Percentiles rank a stretch among this genome's conserved stretches.
Evolutionary conservation across 2,329 filamentous ascomycete genomes (phyloP).

Genomic region (Truncatella angustata): DNA sequence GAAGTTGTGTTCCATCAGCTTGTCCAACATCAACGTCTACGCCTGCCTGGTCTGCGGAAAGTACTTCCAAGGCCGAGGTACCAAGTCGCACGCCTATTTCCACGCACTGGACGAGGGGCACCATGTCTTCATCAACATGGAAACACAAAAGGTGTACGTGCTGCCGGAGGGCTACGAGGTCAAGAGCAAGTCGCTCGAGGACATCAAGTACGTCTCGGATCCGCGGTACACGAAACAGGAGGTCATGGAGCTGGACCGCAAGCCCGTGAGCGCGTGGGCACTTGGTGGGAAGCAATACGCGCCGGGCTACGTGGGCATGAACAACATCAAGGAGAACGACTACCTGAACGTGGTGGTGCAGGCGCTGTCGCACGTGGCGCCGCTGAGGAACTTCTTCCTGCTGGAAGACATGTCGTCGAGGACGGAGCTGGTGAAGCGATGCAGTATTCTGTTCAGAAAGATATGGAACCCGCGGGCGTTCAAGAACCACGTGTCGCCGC

Average conservation of each 20-base stretch:
- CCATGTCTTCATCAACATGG: conserved; percentile 98
- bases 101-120: conserved; percentile 93
- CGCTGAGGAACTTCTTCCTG: conserved; percentile 88
- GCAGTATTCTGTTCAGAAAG: conserved; percentile 88
- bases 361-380: conserved; percentile 83
- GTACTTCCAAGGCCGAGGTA: conserved; percentile 92
- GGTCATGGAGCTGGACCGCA: conserved; percentile 74
- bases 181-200: conserved; percentile 87
- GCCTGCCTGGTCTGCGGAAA: conserved; percentile 97
- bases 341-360: conserved; percentile 96
- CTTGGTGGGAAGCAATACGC: conserved; percentile 81
- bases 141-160: conserved; percentile 86
- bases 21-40: conserved; percentile 98
- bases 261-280: conserved; percentile 66
- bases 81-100: conserved; percentile 95
- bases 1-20: conserved; percentile 91
- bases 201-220: conserved; percentile 97
- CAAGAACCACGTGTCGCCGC: conserved; percentile 93
- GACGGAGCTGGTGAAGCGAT: conserved; percentile 80
- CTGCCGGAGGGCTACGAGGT: conserved; percentile 97
- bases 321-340: conserved; percentile 99
- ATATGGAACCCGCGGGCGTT: conserved; percentile 98
- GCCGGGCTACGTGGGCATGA: conserved; percentile 96
- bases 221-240: conserved; percentile 79
- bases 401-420: conserved; percentile 74